Percentiles rank a stretch among this genome's conserved stretches.
Evolutionary conservation across 2,329 filamentous ascomycete genomes (phyloP).

Genomic region (Juglanconis sp.): DNA sequence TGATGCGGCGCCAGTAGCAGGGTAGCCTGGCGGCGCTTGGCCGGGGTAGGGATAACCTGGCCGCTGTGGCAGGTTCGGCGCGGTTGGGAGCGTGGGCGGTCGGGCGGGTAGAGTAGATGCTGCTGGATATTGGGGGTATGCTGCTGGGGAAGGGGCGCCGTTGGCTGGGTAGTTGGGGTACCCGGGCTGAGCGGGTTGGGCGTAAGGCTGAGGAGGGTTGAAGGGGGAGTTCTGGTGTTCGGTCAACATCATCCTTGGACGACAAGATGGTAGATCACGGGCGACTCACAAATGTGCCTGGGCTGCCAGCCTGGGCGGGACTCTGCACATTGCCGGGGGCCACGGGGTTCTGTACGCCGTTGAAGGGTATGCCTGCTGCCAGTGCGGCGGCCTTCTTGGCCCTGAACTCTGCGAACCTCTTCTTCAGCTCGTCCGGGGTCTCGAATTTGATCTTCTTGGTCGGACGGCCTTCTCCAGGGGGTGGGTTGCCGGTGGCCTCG

Average conservation of each 20-base stretch:
- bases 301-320: slow-evolving; percentile 48
- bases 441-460: slow-evolving; percentile 73
- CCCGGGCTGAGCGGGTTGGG: slow-evolving; percentile 19
- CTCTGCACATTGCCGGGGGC: slow-evolving; percentile 50
- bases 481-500: slow-evolving; percentile 78
- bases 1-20: slow-evolving; percentile 34
- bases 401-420: slow-evolving; percentile 73
- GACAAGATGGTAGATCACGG: background rate
- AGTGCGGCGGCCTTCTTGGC: slow-evolving; percentile 62
- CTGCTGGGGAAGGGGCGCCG: slow-evolving; percentile 31
- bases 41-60: slow-evolving; percentile 26
- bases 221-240: slow-evolving; percentile 38
- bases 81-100: slow-evolving; percentile 34
- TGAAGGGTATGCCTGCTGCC: slow-evolving; percentile 43
- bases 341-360: slow-evolving; percentile 48
- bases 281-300: slow-evolving; percentile 56
- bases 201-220: slow-evolving; percentile 35
- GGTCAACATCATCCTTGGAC: slow-evolving; percentile 22
- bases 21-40: slow-evolving; percentile 26
- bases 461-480: slow-evolving; percentile 62
- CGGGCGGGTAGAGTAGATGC: slow-evolving; percentile 44
- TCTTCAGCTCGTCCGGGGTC: slow-evolving; percentile 72
- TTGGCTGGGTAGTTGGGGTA: slow-evolving; percentile 34
- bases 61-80: slow-evolving; percentile 26
- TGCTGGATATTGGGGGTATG: slow-evolving; percentile 30